These are phyloP conservation scores for Clavispora carvajalis DNA, from an alignment of 805 yeast genomes.

Conservation along the genomic window DNA sequence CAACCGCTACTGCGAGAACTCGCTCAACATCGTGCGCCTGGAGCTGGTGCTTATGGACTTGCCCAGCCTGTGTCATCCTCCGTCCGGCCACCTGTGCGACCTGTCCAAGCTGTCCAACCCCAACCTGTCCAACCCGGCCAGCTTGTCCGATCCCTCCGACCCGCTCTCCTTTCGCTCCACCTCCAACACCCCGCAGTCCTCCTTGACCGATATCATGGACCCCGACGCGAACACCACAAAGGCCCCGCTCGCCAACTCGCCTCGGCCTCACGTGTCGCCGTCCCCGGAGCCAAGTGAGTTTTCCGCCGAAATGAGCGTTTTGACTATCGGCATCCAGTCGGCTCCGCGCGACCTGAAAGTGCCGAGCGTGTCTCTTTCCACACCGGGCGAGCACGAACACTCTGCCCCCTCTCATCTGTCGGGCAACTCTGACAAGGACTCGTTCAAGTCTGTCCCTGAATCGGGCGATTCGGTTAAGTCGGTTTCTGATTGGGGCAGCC, in stretches of 20 bases:
- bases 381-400: too few relatives aligned
- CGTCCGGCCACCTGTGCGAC: not conserved
- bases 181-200: slow-evolving; percentile 30
- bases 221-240: too few relatives aligned
- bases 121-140: not conserved
- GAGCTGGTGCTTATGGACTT: slow-evolving; percentile 6
- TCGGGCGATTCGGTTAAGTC: too few relatives aligned
- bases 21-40: slow-evolving; percentile 14
- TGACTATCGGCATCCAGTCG: not conserved
- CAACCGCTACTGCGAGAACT: slow-evolving; percentile 13
- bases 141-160: slow-evolving; percentile 16
- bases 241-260: too few relatives aligned
- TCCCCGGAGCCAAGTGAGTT: not conserved
- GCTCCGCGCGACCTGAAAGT: too few relatives aligned
- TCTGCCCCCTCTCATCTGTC: not conserved
- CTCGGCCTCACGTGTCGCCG: too few relatives aligned
- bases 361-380: too few relatives aligned
- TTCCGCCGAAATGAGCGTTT: not conserved
- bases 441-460: not conserved
- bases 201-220: slow-evolving; percentile 17
- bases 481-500: too few relatives aligned
- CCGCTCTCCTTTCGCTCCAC: slow-evolving; percentile 19
- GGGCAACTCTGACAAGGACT: not conserved
- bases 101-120: not conserved
- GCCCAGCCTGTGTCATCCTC: not conserved